phyloP scores from a whole-genome alignment of 306 rosid genomes.

The Acacia acuminata region DNA sequence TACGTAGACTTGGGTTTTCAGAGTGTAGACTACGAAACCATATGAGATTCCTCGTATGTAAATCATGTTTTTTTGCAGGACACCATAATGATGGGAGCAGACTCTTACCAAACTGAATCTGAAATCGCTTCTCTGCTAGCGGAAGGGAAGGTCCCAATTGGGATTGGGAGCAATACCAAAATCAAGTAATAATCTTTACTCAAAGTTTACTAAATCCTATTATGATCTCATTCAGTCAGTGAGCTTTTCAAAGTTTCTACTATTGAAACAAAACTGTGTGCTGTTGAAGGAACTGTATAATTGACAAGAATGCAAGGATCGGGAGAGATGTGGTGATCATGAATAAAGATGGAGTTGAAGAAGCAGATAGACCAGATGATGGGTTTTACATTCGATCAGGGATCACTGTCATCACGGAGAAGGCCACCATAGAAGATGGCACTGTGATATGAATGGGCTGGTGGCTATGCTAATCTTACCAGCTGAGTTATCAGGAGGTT shows the following conservation, averaged over 20 bases:
- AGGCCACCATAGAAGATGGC: slow-evolving; percentile 74
- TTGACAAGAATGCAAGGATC: slow-evolving; percentile 87
- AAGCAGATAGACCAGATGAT: slow-evolving; percentile 77
- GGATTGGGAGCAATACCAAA: slow-evolving; percentile 79
- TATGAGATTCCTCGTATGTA: slow-evolving; percentile 9
- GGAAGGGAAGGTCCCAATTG: slow-evolving; percentile 80
- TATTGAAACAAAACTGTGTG: slow-evolving; percentile 12
- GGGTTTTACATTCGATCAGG: slow-evolving; percentile 89
- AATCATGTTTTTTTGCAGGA: slow-evolving; percentile 48
- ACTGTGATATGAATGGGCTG: slow-evolving; percentile 58
- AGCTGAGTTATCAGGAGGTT: slow-evolving; percentile 10
- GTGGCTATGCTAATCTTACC: background rate
- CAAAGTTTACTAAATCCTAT: background rate
- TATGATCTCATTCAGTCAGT: background rate
- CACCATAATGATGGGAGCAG: slow-evolving; percentile 96
- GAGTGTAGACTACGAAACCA: background rate
- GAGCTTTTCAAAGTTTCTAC: slow-evolving; percentile 2
- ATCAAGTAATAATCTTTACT: slow-evolving; percentile 61
- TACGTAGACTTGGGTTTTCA: background rate
- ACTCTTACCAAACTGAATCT: slow-evolving; percentile 86
- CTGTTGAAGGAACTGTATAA: slow-evolving; percentile 74
- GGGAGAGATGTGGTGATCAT: slow-evolving; percentile 74
- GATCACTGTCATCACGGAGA: slow-evolving; percentile 70
- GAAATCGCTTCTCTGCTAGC: slow-evolving; percentile 84
- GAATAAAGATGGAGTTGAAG: slow-evolving; percentile 80